These are phyloP conservation scores for Aureobasidium sp. DNA, from an alignment of 2,329 filamentous ascomycete genomes.

Conservation along the genomic window DNA sequence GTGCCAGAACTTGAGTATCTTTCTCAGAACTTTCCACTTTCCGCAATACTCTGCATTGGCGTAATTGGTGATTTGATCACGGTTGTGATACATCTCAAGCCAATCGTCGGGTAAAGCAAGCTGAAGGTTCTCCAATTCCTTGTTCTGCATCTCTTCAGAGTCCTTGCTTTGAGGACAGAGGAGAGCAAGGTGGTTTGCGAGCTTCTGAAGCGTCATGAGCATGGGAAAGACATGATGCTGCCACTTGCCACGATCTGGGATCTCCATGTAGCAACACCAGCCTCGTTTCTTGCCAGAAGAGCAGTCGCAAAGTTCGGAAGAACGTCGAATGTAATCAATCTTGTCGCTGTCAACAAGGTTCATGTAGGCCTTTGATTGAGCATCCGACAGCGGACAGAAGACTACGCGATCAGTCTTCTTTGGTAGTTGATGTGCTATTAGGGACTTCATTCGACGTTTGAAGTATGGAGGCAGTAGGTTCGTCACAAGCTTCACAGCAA, in stretches of 20 bases:
- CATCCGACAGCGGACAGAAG: conserved; percentile 81
- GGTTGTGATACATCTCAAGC: conserved; percentile 61
- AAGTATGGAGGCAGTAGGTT: conserved; percentile 88
- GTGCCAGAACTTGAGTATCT: conserved; percentile 83
- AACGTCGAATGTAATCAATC: conserved; percentile 58
- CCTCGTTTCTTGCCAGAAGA: conserved; percentile 61
- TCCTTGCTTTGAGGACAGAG: conserved; percentile 64
- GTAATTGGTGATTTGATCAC: conserved; percentile 71
- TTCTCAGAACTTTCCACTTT: conserved; percentile 89
- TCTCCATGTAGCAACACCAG: conserved; percentile 63
- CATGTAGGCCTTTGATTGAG: conserved; percentile 75
- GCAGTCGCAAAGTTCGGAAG: conserved; percentile 62
- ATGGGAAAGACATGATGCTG: conserved; percentile 73
- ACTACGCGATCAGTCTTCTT: conserved; percentile 93
- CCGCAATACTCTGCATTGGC: conserved; percentile 89
- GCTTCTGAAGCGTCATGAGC: conserved; percentile 73
- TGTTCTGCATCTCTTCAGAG: conserved; percentile 61
- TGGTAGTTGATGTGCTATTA: conserved; percentile 86
- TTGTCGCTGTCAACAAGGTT: conserved; percentile 67
- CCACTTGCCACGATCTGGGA: conserved; percentile 60
- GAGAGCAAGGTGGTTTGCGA: conserved; percentile 84
- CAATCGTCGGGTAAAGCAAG: conserved; percentile 67
- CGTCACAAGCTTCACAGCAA: conserved; percentile 73
- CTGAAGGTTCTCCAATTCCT: conserved; percentile 65
- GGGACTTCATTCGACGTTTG: conserved; percentile 79